Percentiles rank a stretch among this genome's conserved stretches.
These are phyloP conservation scores for Candida silvatica DNA, from an alignment of 805 yeast species.

Conservation along the genomic window DNA sequence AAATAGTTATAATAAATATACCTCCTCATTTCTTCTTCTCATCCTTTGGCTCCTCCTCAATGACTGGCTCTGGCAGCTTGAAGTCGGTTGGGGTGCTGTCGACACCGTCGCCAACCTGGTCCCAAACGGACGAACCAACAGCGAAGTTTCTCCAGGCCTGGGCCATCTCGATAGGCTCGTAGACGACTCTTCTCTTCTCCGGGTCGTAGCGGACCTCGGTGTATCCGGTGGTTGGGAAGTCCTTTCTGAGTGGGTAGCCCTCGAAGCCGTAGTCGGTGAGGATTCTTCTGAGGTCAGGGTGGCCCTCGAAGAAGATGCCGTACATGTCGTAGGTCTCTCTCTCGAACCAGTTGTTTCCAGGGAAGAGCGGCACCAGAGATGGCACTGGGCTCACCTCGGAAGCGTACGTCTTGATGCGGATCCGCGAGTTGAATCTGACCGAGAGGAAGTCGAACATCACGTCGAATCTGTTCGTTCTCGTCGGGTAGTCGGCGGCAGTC, in stretches of 20 bases:
- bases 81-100: slow-evolving; percentile 76
- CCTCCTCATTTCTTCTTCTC: slow-evolving; percentile 8
- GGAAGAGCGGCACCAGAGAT: slow-evolving; percentile 58
- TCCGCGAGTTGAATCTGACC: slow-evolving; percentile 77
- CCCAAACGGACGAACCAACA: slow-evolving; percentile 87
- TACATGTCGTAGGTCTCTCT: slow-evolving; percentile 84
- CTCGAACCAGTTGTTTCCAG: slow-evolving; percentile 88
- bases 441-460: slow-evolving; percentile 79
- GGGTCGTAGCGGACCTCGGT: slow-evolving; percentile 87
- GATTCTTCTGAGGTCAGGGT: slow-evolving; percentile 83
- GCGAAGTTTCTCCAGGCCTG: slow-evolving; percentile 90
- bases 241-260: slow-evolving; percentile 87
- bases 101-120: slow-evolving; percentile 81
- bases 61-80: slow-evolving; percentile 78
- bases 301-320: slow-evolving; percentile 82
- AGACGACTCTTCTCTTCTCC: slow-evolving; percentile 82
- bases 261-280: slow-evolving; percentile 90
- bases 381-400: slow-evolving; percentile 79
- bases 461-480: slow-evolving; percentile 77
- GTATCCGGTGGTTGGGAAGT: slow-evolving; percentile 89
- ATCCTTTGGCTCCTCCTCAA: slow-evolving; percentile 33
- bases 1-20: slow-evolving; percentile 2
- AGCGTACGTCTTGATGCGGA: slow-evolving; percentile 84
- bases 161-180: slow-evolving; percentile 84
- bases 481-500: slow-evolving; percentile 82